phyloP scores from a whole-genome alignment of 225 moss, liverwort and hornwort genomes.

The Climacium dendroides region DNA sequence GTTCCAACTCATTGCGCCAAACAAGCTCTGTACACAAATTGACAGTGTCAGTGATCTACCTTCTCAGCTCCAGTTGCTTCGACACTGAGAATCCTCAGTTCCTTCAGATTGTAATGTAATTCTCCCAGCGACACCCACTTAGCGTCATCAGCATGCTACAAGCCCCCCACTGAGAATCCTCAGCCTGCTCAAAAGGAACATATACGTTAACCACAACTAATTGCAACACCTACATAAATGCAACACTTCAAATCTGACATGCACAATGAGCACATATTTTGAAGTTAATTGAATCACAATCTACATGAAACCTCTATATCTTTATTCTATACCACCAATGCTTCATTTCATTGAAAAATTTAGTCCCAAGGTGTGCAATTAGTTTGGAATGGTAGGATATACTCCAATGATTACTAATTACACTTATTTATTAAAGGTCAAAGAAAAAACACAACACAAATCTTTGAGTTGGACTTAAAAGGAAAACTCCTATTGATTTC shows the following conservation, averaged over 20 bases:
- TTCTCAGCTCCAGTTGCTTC: background rate
- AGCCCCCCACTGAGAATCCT: background rate
- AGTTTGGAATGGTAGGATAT: background rate
- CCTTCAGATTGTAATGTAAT: background rate
- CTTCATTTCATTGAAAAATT: background rate
- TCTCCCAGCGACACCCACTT: background rate
- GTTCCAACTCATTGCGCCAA: background rate
- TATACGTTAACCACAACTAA: background rate
- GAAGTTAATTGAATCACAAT: background rate
- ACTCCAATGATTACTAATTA: background rate
- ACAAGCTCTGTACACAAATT: background rate
- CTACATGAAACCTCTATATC: too few species aligned
- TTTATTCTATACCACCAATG: background rate
- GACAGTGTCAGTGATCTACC: background rate
- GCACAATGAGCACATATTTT: too few species aligned
- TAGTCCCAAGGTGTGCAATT: accelerated
- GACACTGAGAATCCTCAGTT: background rate
- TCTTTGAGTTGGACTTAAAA: background rate
- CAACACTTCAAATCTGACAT: background rate
- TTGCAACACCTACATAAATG: background rate
- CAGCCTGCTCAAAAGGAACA: background rate
- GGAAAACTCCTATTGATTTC: background rate
- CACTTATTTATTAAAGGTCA: too few species aligned
- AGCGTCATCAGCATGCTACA: background rate
- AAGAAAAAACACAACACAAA: too few species aligned